Base-by-base conservation (phyloP, 164 flowering plant species). In the Taxillus chinensis region DNA sequence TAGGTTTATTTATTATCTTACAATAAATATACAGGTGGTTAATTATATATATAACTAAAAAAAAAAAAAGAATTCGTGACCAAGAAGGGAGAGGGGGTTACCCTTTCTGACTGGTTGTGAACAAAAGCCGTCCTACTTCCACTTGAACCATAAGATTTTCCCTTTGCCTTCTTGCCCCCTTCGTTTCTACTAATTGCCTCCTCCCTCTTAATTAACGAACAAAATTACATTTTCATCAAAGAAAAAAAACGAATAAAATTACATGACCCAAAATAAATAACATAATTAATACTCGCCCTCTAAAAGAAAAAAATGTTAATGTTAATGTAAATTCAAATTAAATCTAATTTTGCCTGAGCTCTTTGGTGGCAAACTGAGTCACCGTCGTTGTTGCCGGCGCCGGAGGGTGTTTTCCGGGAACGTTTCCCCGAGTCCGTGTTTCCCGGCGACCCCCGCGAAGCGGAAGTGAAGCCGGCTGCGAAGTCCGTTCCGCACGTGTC, bases 31-130 rank as follows among this genome's bases (percentile, higher is more conserved):
- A 27, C 27, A 27, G 27, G 27, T 27, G 27, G 27, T 27, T 27
- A 27, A 27, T 27, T 27, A 27, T 27, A 27, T 27, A 27, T 27
- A 27, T 27, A 27, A 27, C 27, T 27, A 11, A 48, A 48, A 48
- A 48, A 48, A 48, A 48, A 11, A 48, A 48, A 48, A 48, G 46
- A 43, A 6, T 43, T 43, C 10, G 46, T 9, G 8, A 43, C 46
- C 7, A 43, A 48, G 5, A 8, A 38, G 57, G n/a, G 60, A 65
- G 60, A 46, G 49, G 37, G 39, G 62, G 11, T 79, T 27, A 91
- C 97, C 5, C 96, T 82, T 83, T 88, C 97, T 42, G 96, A 91
- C 62, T 88, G 93, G 64, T 88, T 91, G 51, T 91, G 98, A 52
- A 85, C 73, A 11, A 89, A 92, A 49, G 98, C 95, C 12, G 96